Evolutionary conservation across 2,329 filamentous ascomycete genomes (phyloP).

Genomic region (Venturia nashicola): DNA sequence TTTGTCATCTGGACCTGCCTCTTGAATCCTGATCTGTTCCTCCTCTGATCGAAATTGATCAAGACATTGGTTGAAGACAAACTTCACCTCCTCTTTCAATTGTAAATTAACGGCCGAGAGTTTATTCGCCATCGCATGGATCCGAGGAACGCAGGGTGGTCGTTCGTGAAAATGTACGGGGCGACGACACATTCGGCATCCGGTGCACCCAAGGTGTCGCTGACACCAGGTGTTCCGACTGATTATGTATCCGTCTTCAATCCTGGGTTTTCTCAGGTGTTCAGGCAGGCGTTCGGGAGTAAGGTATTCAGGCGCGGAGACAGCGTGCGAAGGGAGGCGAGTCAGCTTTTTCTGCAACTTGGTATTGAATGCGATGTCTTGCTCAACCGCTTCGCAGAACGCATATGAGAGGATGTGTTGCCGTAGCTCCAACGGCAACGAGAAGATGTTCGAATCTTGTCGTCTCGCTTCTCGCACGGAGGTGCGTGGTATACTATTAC

Average conservation of each 20-base stretch:
- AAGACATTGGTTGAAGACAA: neutral
- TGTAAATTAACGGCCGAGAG: neutral
- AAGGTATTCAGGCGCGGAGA: neutral
- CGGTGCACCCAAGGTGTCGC: neutral
- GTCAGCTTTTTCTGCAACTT: neutral
- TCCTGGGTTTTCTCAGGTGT: neutral
- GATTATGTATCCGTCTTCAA: neutral
- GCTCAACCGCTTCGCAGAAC: neutral
- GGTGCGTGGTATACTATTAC: neutral
- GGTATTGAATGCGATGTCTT: neutral
- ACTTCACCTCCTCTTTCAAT: neutral
- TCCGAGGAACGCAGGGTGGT: neutral
- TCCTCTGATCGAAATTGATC: neutral
- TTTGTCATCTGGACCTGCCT: neutral
- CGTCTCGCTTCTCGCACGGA: neutral
- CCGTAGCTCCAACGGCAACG: neutral
- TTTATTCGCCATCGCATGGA: neutral
- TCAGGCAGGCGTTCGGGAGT: neutral
- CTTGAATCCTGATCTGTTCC: neutral
- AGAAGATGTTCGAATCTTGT: neutral
- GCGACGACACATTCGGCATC: neutral
- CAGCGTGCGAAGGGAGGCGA: neutral
- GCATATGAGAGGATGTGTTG: neutral
- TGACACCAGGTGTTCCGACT: neutral
- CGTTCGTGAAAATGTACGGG: neutral